Evolutionary conservation across 257 asterid genomes (phyloP).

Genomic region (Nicotiana paniculata): DNA sequence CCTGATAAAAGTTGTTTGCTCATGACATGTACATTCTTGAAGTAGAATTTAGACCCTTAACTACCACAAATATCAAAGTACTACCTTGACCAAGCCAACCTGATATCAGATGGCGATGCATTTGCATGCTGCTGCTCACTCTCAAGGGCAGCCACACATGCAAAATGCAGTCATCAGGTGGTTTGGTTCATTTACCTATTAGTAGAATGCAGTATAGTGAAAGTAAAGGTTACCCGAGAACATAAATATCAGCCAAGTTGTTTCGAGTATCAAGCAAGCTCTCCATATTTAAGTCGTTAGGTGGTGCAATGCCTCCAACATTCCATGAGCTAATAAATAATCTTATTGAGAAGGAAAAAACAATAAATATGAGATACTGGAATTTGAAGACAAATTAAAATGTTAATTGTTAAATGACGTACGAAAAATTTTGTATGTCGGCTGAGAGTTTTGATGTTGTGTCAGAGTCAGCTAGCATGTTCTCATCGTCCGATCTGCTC

Average conservation of each 20-base stretch:
- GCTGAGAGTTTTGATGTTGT: constrained; percentile 12
- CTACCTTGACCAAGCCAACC: background rate
- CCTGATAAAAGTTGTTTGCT: constrained; percentile 30
- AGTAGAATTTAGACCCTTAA: background rate
- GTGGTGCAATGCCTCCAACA: constrained; percentile 59
- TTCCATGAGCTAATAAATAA: constrained; percentile 64
- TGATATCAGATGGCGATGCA: background rate
- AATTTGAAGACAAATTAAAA: background rate
- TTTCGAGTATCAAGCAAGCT: constrained; percentile 37
- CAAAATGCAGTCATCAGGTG: background rate
- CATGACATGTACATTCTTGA: background rate
- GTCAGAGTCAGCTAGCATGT: constrained; percentile 5
- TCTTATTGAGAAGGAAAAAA: constrained; percentile 18
- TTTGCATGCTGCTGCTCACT: background rate
- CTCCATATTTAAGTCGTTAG: constrained; percentile 39
- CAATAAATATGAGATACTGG: constrained; percentile 12
- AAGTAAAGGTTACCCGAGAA: constrained; percentile 42
- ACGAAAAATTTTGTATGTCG: constrained; percentile 18
- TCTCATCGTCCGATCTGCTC: constrained; percentile 15
- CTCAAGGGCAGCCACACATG: background rate
- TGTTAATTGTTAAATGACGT: constrained; percentile 14
- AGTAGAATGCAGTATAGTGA: background rate
- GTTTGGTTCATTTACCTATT: background rate
- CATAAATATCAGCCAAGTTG: constrained; percentile 53
- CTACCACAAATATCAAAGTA: background rate